A percentile compares a stretch with the other conserved stretches of the same genome.
phyloP scores from a whole-genome alignment of 176 grass and related monocot genomes.

The Musa troglodytarum region DNA sequence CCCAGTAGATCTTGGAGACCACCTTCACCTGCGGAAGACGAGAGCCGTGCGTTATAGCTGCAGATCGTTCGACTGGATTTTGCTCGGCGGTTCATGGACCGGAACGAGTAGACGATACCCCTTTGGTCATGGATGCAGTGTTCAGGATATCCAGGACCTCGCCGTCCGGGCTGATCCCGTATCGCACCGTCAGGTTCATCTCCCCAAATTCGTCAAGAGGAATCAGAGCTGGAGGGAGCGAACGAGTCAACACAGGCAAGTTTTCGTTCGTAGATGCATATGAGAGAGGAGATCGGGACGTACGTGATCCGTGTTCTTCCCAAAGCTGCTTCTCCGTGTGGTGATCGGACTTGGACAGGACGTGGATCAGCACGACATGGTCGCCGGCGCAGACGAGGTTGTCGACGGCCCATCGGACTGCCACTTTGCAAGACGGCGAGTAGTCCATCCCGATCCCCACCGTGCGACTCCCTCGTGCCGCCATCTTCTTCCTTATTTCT shows the following conservation, averaged over 20 bases:
- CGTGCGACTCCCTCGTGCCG: conserved; percentile 30
- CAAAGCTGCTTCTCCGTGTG: conserved; percentile 58
- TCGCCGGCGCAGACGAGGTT: conserved; percentile 43
- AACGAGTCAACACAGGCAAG: no score
- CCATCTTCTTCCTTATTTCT: background rate
- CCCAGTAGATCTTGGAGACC: conserved; percentile 80
- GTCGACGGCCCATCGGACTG: conserved; percentile 40
- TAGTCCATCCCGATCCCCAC: conserved; percentile 73
- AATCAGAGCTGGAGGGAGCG: conserved; percentile 42
- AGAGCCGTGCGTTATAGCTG: no score
- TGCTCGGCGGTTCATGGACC: no score
- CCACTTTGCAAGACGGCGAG: conserved; percentile 63
- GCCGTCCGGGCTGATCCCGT: conserved; percentile 51
- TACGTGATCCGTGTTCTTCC: conserved; percentile 45
- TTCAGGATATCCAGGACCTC: conserved; percentile 49
- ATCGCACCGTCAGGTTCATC: conserved; percentile 48
- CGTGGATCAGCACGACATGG: conserved; percentile 53
- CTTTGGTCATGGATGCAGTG: conserved; percentile 42
- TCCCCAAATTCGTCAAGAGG: conserved; percentile 74
- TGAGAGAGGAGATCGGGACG: background rate
- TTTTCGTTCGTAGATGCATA: no score
- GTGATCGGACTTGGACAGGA: conserved; percentile 30
- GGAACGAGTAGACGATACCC: conserved; percentile 28
- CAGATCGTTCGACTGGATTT: no score
- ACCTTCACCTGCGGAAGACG: conserved; percentile 46